Evolutionary conservation across 1,284 basidiomycete species (phyloP).

Genomic region (Mixia osmundae): DNA sequence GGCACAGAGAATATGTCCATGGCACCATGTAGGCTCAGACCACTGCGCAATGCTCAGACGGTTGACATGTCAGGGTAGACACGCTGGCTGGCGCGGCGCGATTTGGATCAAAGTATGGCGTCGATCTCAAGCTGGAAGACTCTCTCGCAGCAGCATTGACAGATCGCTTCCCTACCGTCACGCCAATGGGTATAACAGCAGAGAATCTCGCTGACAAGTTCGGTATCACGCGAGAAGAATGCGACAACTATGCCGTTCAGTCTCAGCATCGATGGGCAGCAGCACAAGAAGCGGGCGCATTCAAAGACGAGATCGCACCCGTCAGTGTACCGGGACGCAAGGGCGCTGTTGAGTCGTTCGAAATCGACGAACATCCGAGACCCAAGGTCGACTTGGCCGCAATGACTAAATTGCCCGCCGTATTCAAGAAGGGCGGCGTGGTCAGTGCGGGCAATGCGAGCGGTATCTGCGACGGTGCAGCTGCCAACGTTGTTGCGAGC

Average conservation of each 20-base stretch:
- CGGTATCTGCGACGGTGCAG: slow-evolving; percentile 78
- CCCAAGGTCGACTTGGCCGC: slow-evolving; percentile 77
- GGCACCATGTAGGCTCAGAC: slow-evolving; percentile 31
- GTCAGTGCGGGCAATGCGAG: slow-evolving; percentile 92
- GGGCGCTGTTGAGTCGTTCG: slow-evolving; percentile 17
- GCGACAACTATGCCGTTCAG: slow-evolving; percentile 34
- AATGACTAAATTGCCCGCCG: slow-evolving; percentile 58
- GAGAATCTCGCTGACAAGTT: slow-evolving; percentile 32
- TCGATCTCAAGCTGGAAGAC: slow-evolving; percentile 33
- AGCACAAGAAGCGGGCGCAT: slow-evolving; percentile 25
- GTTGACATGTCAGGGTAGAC: slow-evolving; percentile 13
- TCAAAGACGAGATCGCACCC: slow-evolving; percentile 23
- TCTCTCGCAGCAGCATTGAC: slow-evolving; percentile 29
- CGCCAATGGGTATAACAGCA: slow-evolving; percentile 35
- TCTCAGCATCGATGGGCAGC: slow-evolving; percentile 21
- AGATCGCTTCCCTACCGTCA: slow-evolving; percentile 28
- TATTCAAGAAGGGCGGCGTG: slow-evolving; percentile 67
- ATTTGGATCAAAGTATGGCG: slow-evolving; percentile 25
- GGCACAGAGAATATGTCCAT: slow-evolving; percentile 98
- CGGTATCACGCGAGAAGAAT: slow-evolving; percentile 49
- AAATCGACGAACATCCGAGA: slow-evolving; percentile 30
- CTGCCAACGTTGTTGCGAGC: slow-evolving; percentile 77
- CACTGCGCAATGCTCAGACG: neutral
- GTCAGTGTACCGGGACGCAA: slow-evolving; percentile 19
- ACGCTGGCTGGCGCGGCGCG: slow-evolving; percentile 25